Evolutionary conservation across 768 basidiomycete species (phyloP).

Genomic region (Dioszegia aurantiaca): DNA sequence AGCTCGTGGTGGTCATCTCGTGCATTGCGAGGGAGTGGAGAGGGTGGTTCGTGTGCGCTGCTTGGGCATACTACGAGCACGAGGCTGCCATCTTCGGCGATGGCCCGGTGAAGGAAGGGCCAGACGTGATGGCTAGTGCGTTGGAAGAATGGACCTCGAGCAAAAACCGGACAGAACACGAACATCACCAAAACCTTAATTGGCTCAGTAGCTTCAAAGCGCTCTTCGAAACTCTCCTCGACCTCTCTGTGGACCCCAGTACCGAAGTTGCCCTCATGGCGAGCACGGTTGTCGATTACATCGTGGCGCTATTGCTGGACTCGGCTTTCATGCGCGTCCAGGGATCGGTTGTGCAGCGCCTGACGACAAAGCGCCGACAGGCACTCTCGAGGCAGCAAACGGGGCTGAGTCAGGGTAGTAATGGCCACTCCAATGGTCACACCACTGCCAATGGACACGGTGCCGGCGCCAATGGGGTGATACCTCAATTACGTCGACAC

Average conservation of each 20-base stretch:
- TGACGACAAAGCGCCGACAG: constrained; percentile 17
- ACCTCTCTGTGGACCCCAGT: constrained; percentile 88
- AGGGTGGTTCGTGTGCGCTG: constrained; percentile 91
- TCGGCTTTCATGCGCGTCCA: constrained; percentile 79
- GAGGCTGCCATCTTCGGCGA: constrained; percentile 54
- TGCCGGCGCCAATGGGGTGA: constrained; percentile 17
- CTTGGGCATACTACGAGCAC: constrained; percentile 95
- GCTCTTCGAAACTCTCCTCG: constrained; percentile 80
- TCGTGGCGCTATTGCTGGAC: constrained; percentile 82
- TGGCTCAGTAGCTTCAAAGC: constrained; percentile 90
- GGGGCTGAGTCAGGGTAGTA: constrained; percentile 18
- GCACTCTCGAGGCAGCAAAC: constrained; percentile 11
- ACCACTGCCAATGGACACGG: constrained; percentile 16
- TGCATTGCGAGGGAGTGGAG: constrained; percentile 94
- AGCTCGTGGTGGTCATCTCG: constrained; percentile 83
- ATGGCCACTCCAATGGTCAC: neutral
- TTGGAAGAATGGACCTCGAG: constrained; percentile 68
- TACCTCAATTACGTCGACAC: constrained; percentile 28
- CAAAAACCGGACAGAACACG: constrained; percentile 60
- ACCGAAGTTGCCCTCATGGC: constrained; percentile 88
- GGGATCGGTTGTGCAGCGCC: constrained; percentile 59
- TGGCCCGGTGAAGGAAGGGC: constrained; percentile 10
- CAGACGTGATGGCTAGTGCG: constrained; percentile 66
- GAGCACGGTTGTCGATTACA: constrained; percentile 85
- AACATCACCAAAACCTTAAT: constrained; percentile 74